A percentile compares a stretch with the other conserved stretches of the same genome.
Evolutionary conservation across 106 monocot genomes (phyloP).

Genomic region (Apostasia shenzhenica): DNA sequence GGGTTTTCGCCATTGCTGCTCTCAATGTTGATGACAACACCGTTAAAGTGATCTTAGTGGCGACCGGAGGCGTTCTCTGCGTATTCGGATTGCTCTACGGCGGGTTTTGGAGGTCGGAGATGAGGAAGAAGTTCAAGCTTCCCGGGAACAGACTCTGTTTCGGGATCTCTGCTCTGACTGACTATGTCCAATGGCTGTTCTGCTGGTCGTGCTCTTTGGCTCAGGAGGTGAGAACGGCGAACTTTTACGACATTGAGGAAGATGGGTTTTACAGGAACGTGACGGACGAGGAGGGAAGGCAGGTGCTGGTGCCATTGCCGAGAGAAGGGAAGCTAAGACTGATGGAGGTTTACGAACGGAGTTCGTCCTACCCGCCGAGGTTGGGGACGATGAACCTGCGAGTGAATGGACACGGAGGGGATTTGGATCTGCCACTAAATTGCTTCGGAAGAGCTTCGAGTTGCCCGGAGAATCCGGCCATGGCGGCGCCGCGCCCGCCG

Average conservation of each 20-base stretch:
- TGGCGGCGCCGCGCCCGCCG: neutral
- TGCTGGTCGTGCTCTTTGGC: conserved; percentile 4
- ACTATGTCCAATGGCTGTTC: conserved; percentile 16
- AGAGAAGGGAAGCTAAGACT: neutral
- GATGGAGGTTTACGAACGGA: neutral
- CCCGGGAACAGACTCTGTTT: conserved; percentile 4
- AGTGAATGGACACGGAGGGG: neutral
- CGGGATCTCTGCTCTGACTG: conserved; percentile 8
- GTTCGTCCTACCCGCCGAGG: neutral
- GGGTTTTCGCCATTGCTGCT: conserved; percentile 10
- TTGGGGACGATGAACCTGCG: neutral
- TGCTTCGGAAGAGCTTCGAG: conserved; percentile 1
- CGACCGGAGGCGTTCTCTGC: conserved; percentile 2
- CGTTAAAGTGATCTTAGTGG: neutral
- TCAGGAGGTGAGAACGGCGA: conserved; percentile 1
- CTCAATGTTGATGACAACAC: conserved; percentile 1
- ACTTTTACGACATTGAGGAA: conserved; percentile 19
- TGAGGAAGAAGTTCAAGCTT: conserved; percentile 10
- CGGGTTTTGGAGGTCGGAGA: conserved; percentile 3
- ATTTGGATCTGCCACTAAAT: neutral
- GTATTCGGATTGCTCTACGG: conserved; percentile 1
- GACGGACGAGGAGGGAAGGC: neutral
- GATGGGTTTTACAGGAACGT: conserved; percentile 11
- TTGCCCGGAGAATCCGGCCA: neutral
- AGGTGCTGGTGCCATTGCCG: conserved; percentile 2